These are phyloP conservation scores for Priceomyces carsonii DNA, from an alignment of 805 yeast genomes.

Conservation along the genomic window DNA sequence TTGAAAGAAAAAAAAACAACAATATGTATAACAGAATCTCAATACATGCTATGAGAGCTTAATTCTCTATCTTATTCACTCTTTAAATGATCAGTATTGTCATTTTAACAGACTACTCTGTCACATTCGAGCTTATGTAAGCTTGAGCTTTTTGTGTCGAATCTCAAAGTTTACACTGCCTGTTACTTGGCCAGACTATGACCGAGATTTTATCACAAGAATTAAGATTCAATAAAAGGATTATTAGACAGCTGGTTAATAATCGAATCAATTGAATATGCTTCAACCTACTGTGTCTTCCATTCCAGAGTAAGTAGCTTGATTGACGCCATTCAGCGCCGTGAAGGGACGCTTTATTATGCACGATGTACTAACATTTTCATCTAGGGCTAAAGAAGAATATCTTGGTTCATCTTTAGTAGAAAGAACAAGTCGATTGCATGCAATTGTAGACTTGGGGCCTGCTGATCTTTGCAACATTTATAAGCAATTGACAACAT, in stretches of 20 bases:
- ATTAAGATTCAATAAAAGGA: no score
- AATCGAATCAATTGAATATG: slow-evolving; percentile 19
- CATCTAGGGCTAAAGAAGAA: slow-evolving; percentile 48
- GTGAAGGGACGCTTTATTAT: no score
- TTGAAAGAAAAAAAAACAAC: no score
- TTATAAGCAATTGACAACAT: slow-evolving; percentile 40
- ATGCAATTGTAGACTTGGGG: slow-evolving; percentile 65
- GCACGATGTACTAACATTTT: slow-evolving; percentile 22
- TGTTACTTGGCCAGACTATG: no score
- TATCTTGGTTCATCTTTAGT: slow-evolving; percentile 58
- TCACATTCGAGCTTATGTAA: slow-evolving; percentile 3
- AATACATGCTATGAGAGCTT: no score
- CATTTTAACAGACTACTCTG: not conserved
- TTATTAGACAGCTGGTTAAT: no score
- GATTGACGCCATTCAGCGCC: not conserved
- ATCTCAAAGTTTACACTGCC: slow-evolving; percentile 3
- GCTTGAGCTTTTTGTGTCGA: slow-evolving; percentile 1
- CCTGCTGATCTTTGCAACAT: slow-evolving; percentile 66
- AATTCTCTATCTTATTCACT: no score
- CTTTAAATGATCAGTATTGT: no score
- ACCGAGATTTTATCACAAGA: no score
- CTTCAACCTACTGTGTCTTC: slow-evolving; percentile 38
- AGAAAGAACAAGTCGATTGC: slow-evolving; percentile 63
- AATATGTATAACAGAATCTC: no score
- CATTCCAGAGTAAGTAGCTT: slow-evolving; percentile 37